Conservation (phyloP, 139 green algal species). For the Mesotaenium endlicherianum region DNA sequence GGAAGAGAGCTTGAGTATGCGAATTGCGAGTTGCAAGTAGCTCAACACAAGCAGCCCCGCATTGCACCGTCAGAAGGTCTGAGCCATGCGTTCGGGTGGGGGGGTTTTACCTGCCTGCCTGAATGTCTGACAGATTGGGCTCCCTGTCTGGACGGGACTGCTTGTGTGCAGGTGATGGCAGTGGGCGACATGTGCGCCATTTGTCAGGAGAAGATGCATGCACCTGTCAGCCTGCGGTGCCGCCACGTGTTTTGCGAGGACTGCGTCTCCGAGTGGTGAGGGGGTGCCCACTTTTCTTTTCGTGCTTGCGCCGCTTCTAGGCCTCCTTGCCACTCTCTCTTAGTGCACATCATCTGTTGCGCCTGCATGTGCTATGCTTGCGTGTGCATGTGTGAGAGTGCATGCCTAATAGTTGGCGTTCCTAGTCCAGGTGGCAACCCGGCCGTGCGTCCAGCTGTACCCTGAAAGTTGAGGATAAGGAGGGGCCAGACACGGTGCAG, state of each 20-base stretch:
- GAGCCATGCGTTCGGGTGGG: no score
- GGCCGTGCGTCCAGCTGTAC: neutral
- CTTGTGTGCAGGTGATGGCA: conserved; percentile 47
- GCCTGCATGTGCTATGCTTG: neutral
- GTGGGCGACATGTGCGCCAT: conserved; percentile 70
- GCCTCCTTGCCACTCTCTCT: neutral
- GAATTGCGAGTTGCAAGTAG: no score
- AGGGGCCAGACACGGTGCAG: no score
- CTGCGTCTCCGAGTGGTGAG: conserved; percentile 73
- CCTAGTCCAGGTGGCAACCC: neutral
- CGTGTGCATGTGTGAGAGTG: neutral
- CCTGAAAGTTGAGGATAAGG: neutral
- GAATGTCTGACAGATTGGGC: no score
- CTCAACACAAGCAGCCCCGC: no score
- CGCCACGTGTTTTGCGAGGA: conserved; percentile 77
- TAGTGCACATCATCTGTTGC: neutral
- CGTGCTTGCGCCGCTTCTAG: neutral
- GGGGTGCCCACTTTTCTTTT: neutral
- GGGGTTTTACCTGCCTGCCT: no score
- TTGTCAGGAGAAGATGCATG: conserved; percentile 68
- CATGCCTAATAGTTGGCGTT: neutral
- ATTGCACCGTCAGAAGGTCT: no score
- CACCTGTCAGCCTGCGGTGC: conserved; percentile 65
- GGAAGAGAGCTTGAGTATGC: no score
- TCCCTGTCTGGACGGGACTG: no score